Percentiles rank a stretch among this genome's conserved stretches.
Conservation (phyloP, 805 yeast genomes). For the Kluyveromyces siamensis region DNA sequence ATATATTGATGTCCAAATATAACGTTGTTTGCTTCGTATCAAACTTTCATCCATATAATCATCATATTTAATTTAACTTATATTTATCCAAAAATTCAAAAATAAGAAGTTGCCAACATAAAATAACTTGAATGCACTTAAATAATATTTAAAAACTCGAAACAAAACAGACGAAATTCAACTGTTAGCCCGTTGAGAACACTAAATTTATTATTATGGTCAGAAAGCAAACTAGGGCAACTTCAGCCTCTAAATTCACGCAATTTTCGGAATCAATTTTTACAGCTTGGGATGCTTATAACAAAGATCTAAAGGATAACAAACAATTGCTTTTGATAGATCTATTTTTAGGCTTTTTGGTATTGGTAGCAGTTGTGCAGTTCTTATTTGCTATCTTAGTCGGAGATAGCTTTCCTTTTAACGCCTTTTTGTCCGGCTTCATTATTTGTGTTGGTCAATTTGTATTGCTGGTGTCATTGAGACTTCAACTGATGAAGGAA, state of each 20-base stretch:
- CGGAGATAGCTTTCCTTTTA: slow-evolving; percentile 86
- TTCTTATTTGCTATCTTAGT: slow-evolving; percentile 66
- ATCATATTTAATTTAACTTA: too few relatives aligned
- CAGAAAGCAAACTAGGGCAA: not conserved
- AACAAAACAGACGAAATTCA: not conserved
- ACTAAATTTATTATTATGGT: not conserved
- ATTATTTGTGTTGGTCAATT: slow-evolving; percentile 91
- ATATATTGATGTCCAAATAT: too few relatives aligned
- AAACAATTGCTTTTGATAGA: slow-evolving; percentile 61
- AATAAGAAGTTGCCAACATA: not conserved
- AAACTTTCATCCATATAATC: not conserved
- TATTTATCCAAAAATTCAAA: not conserved
- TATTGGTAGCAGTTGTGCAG: slow-evolving; percentile 67
- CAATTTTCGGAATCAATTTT: slow-evolving; percentile 22
- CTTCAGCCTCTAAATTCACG: not conserved
- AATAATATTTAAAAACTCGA: not conserved
- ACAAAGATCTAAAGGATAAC: slow-evolving; percentile 25
- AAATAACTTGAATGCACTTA: not conserved
- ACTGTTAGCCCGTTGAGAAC: too few relatives aligned
- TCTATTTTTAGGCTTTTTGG: slow-evolving; percentile 63
- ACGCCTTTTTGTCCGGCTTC: slow-evolving; percentile 92
- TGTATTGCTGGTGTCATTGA: slow-evolving; percentile 72
- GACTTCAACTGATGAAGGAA: slow-evolving; percentile 56
- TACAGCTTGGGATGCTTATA: slow-evolving; percentile 16
- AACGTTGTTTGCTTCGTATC: not conserved